Evolutionary conservation across 2,329 filamentous ascomycete species (phyloP).

Genomic region (Basipetospora chlamydospora): DNA sequence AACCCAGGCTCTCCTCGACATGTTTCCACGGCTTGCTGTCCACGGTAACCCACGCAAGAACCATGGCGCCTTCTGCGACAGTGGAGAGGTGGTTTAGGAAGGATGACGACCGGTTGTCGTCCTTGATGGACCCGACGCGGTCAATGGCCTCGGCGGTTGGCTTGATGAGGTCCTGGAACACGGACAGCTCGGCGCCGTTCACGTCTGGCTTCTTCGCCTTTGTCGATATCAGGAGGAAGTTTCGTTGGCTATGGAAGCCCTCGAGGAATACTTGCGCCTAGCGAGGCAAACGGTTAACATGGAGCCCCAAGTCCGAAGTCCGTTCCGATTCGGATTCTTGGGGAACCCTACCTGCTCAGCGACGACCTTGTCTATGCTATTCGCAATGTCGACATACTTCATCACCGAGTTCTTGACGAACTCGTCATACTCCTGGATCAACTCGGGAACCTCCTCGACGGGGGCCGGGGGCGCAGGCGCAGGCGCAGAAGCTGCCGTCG

Average conservation of each 20-base stretch:
- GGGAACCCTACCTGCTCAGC: slow-evolving; percentile 56
- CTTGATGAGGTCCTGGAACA: slow-evolving; percentile 66
- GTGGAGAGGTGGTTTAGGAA: slow-evolving; percentile 73
- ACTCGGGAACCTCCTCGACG: slow-evolving; percentile 51
- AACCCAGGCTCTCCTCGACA: slow-evolving; percentile 67
- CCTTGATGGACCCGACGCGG: slow-evolving; percentile 65
- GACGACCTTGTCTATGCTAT: slow-evolving; percentile 61
- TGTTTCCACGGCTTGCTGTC: slow-evolving; percentile 73
- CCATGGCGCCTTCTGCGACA: slow-evolving; percentile 79
- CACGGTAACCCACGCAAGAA: slow-evolving; percentile 80
- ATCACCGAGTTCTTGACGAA: slow-evolving; percentile 62
- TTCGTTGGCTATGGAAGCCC: slow-evolving; percentile 72
- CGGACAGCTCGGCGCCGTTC: slow-evolving; percentile 39
- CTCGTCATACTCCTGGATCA: slow-evolving; percentile 77
- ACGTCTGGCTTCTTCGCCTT: slow-evolving; percentile 86
- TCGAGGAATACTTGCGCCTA: slow-evolving; percentile 29
- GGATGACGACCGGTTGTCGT: slow-evolving; percentile 59
- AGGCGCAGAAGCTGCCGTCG: slow-evolving; percentile 8
- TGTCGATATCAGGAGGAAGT: slow-evolving; percentile 74
- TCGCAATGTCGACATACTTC: slow-evolving; percentile 64
- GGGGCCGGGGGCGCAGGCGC: slow-evolving; percentile 21
- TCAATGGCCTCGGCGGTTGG: slow-evolving; percentile 75
- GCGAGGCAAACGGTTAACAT: no score
- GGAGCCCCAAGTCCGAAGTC: no score
- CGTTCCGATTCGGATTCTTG: no score